These are phyloP conservation scores for Termitomyces sp. DNA, from an alignment of 768 basidiomycete genomes.

Conservation along the genomic window DNA sequence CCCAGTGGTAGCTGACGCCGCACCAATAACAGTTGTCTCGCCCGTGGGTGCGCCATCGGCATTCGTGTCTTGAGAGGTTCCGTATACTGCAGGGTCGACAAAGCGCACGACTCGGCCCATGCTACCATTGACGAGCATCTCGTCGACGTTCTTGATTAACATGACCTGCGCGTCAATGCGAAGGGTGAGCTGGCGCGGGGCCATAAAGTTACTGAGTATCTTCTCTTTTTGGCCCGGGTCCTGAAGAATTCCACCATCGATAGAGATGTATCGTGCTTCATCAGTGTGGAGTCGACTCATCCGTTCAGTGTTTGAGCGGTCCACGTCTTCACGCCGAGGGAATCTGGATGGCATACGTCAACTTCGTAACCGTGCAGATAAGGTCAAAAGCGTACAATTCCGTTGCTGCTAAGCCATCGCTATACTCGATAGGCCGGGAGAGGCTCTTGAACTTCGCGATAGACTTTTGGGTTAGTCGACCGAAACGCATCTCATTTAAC, in stretches of 20 bases:
- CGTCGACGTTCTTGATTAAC: conserved; percentile 93
- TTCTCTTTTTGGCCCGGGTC: conserved; percentile 62
- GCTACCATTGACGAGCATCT: conserved; percentile 88
- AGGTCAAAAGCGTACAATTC: conserved; percentile 60
- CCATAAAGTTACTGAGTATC: conserved; percentile 89
- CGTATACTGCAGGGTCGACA: conserved; percentile 43
- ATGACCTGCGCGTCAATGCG: conserved; percentile 87
- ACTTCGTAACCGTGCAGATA: neutral
- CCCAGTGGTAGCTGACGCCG: conserved; percentile 18
- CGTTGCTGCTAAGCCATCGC: conserved; percentile 82
- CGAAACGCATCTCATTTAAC: conserved; percentile 98
- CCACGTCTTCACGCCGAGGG: conserved; percentile 89
- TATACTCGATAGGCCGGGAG: conserved; percentile 65
- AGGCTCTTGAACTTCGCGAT: conserved; percentile 67
- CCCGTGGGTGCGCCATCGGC: conserved; percentile 21
- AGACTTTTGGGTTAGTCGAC: conserved; percentile 57
- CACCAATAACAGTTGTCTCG: conserved; percentile 21
- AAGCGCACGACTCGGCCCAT: conserved; percentile 85
- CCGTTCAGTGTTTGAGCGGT: conserved; percentile 70
- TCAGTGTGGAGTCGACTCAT: conserved; percentile 57
- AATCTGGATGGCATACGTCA: conserved; percentile 48
- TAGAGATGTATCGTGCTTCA: conserved; percentile 45
- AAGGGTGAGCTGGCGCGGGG: conserved; percentile 60
- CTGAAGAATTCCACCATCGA: conserved; percentile 56
- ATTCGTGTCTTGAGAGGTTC: conserved; percentile 33